Base-by-base conservation (phyloP, 192 early-diverging fungal species). In the Entrophospora sp. region DNA sequence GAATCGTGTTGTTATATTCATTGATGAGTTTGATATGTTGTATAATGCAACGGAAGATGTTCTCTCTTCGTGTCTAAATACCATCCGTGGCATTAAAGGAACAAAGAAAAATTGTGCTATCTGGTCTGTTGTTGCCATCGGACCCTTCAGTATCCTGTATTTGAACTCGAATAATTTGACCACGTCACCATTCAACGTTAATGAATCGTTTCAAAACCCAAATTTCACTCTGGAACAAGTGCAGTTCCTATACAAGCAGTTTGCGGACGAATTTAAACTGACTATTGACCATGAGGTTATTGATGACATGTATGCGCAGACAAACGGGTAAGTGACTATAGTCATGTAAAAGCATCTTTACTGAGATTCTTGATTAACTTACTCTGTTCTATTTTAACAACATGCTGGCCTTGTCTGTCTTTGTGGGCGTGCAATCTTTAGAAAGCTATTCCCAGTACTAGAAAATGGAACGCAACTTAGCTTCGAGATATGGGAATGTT, bases 211-310 rank as follows among this genome's bases (percentile, higher is more conserved):
- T 45, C 55, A 28, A 43, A 73, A 73, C 45, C 58, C 32, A 59
- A 49, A 67, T 61, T 57, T 73, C 28, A 64, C 71, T 6, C 4
- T 36, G 40, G 67, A 66, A 30, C 72, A 73, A 56, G 72, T 73
- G 25, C 62, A 51, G 25, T 45, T 27, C 6, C 3, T 63, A 48
- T 63, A 48, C 14, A 59, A 68, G 49, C 27, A 59, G 22, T 68
- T 68, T 43, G 40, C 14, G 42, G 24, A 48, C 1, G 66, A 67
- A 35, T 40, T 31, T n/a, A 40, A 53, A 10, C 20, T 66, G 14
- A 56, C 36, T 1, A 66, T 66, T 35, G 53, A 55, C 40, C 18
- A 4, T 28, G 51, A 67, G 2, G 37, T 66, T 5, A 55, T 66
- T 35, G 44, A 66, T 0, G 64, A 66, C 51, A 66, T 66, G 12